Base-by-base conservation (phyloP, 257 asterid genomes). In the Cordia subcordata region DNA sequence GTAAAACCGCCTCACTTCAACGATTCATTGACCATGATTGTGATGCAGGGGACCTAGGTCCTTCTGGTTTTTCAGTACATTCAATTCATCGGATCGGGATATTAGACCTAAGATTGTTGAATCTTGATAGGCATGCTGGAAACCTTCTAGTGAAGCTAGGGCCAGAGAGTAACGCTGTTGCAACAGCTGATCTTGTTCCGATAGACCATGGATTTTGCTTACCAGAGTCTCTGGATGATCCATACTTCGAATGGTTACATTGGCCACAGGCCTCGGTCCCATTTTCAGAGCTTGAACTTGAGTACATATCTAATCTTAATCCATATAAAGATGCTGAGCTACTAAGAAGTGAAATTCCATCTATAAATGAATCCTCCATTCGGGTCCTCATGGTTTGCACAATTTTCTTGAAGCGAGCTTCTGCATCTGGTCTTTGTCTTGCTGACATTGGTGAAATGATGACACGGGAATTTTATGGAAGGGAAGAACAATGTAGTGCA, bases 241-340 rank as follows among this genome's bases (percentile, higher is more conserved):
- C 98, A 6, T 92, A 92, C 62, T 92, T 92, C 12, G 98, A 92
- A 77, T 88, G 98, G 96, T 72, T 88, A 57, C 96, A 92, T 37
- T 88, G 96, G 98, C 96, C 96, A 0, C 96, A 88, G 75, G 94
- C 98, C 16, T 69, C 85, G 1, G 70, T 92, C 57, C 98, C 96
- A 1, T 92, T 92, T 66, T 82, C 96, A 10, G 95, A 88, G 58
- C 47, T 81, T 32, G 98, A 92, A 64, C 63, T 81, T 42, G 87
- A 85, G 32, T 92, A 88, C 62, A 79, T 92, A 58, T 71, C 83
- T 23, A 57, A 56, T 61, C 88, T 92, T 10, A 90, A 92, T 68
- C 95, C 98, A 10, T 76, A 62, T 35, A 84, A 82, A 77, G 98
- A 91, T 52, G 96, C 95, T 3, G 87, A 81, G 60, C 58, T 84